phyloP scores from a whole-genome alignment of 257 asterid species.

The Lycium barbarum region DNA sequence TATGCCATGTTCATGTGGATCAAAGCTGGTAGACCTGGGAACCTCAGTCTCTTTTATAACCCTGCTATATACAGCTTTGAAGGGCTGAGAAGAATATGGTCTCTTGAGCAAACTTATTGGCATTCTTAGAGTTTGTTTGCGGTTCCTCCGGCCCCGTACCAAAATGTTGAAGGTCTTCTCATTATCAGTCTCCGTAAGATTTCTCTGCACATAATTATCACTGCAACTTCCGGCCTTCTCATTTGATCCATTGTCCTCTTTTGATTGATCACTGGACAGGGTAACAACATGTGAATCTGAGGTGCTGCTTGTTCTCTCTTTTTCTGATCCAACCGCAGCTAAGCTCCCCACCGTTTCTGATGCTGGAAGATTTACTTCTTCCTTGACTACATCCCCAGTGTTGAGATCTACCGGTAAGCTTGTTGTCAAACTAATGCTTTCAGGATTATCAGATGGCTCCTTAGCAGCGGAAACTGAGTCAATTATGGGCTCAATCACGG shows the following conservation, averaged over 20 bases:
- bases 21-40: conserved; percentile 60
- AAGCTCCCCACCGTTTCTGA: conserved; percentile 63
- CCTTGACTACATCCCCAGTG: conserved; percentile 62
- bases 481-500: conserved; percentile 62
- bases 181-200: conserved; percentile 49
- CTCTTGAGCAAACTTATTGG: conserved; percentile 89
- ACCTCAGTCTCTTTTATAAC: conserved; percentile 81
- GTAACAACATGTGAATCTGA: conserved; percentile 49
- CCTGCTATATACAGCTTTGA: conserved; percentile 88
- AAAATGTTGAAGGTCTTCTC: conserved; percentile 81
- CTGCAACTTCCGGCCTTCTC: conserved; percentile 48
- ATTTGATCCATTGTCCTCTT: conserved; percentile 45
- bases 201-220: conserved; percentile 44
- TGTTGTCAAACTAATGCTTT: conserved; percentile 58
- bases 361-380: conserved; percentile 58
- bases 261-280: conserved; percentile 47
- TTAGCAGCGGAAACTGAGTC: conserved; percentile 50
- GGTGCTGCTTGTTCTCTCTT: conserved; percentile 41
- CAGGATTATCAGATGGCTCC: conserved; percentile 55
- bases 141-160: conserved; percentile 87
- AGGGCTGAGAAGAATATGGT: conserved; percentile 84
- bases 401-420: conserved; percentile 65
- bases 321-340: conserved; percentile 48
- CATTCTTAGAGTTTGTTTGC: conserved; percentile 87
- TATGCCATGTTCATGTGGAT: conserved; percentile 55